A percentile compares a stretch with the other conserved stretches of the same genome.
Conservation (phyloP, 2,329 filamentous ascomycete species). For the Stachybotrys echinatus region DNA sequence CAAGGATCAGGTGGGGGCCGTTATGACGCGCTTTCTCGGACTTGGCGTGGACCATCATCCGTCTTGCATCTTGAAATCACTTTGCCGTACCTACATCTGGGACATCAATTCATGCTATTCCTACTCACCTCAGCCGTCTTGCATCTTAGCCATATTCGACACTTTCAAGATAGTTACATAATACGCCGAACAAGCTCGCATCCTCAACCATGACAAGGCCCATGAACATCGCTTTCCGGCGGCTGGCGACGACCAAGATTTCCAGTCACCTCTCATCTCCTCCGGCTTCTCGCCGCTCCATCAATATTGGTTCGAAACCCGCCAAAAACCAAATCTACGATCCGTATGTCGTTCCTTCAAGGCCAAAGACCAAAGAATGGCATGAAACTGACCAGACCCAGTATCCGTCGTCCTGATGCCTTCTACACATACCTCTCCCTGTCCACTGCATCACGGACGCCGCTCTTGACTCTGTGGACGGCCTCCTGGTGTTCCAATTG, state of each 20-base stretch:
- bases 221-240: neutral
- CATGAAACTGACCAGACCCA: conserved; percentile 21
- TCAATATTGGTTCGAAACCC: neutral
- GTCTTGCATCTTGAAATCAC: no score
- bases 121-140: no score
- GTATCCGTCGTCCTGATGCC: conserved; percentile 48
- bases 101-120: neutral
- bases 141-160: no score
- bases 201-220: neutral
- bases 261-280: conserved; percentile 6
- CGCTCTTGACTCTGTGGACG: conserved; percentile 58
- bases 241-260: neutral
- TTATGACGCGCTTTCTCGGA: neutral
- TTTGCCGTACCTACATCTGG: neutral
- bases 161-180: no score
- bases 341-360: conserved; percentile 19
- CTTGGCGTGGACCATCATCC: neutral
- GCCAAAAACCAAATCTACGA: conserved; percentile 29
- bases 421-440: conserved; percentile 52
- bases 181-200: no score
- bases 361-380: neutral
- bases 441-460: conserved; percentile 45
- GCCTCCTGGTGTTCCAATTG: conserved; percentile 54
- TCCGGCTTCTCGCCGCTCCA: conserved; percentile 14
- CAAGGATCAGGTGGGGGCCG: no score